Base-by-base conservation (phyloP, 2,329 filamentous ascomycete genomes). In the Exophiala lecanii-corni region DNA sequence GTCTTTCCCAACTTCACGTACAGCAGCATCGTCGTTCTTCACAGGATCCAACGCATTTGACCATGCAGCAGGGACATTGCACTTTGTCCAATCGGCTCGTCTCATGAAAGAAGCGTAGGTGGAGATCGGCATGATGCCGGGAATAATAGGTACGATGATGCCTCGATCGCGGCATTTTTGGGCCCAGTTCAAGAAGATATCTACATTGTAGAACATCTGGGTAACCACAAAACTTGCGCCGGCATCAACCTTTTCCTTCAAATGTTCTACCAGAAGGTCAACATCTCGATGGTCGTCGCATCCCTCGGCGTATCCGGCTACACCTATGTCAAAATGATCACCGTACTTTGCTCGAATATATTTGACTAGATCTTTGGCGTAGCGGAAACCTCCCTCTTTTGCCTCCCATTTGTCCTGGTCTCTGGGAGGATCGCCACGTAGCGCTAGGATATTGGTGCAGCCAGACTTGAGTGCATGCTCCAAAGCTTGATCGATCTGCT, bases 151-250 rank as follows among this genome's bases (percentile, higher is more conserved):
- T 21, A 92, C 73, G 18, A 71, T 82, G 60, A 98, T 91, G 36
- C 92, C 92, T 59, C 80, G 82, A 39, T 82, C 87, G 37, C 89
- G 84, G 46, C 91, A 89, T 62, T 86, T 92, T 55, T 78, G 73
- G 26, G 94, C 85, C 92, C 92, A 98, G 40, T 82, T 78, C 41
- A 97, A 68, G 67, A 98, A 98, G 62, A 92, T 91, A 59, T 98
- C 91, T 37, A 81, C 89, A 60, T 98, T 91, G 72, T 98, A 98
- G 69, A 97, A 97, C 92, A 98, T 98, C 70, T 98, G 92, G 0
- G 92, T 97, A 41, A 98, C 86, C 52, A 98, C 86, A 63, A 97
- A 98, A 5, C 85, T 84, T 50, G 84, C 89, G 39, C 92, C 92
- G 46, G 87, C 86, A 62, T 98, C 92, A 23, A 97, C 83, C 72